Conservation (phyloP, 2,329 filamentous ascomycete genomes). For the Fusarium annulatum region DNA sequence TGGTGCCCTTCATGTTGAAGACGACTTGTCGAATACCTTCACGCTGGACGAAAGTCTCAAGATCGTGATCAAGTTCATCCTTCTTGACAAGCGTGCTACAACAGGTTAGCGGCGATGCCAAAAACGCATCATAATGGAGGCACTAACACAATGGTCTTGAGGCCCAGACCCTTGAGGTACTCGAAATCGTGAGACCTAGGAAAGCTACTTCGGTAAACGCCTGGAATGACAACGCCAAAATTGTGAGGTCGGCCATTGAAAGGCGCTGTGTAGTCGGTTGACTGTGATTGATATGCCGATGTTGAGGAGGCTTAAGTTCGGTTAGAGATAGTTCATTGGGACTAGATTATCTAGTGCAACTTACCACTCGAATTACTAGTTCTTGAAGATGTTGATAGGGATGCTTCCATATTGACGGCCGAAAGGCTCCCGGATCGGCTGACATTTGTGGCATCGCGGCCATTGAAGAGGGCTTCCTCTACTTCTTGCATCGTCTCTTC, state of each 20-base stretch:
- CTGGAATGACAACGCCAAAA: conserved; percentile 79
- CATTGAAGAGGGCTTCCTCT: conserved; percentile 40
- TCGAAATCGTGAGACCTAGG: conserved; percentile 76
- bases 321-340: conserved; percentile 12
- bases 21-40: conserved; percentile 78
- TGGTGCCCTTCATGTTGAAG: conserved; percentile 88
- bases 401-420: conserved; percentile 21
- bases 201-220: conserved; percentile 86
- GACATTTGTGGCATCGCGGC: conserved; percentile 27
- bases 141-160: conserved; percentile 83
- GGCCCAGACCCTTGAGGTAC: conserved; percentile 73
- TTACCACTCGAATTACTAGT: conserved; percentile 37
- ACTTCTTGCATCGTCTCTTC: conserved; percentile 45
- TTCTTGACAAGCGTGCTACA: conserved; percentile 71
- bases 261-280: conserved; percentile 39
- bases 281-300: conserved; percentile 21
- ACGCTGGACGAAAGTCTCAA: conserved; percentile 70
- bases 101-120: conserved; percentile 20
- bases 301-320: conserved; percentile 29
- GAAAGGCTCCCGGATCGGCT: conserved; percentile 34
- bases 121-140: conserved; percentile 6
- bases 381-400: conserved; percentile 18
- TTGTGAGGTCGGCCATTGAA: conserved; percentile 67
- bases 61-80: conserved; percentile 64
- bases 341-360: not conserved